These are phyloP conservation scores for Diospyros lotus DNA, from an alignment of 148 eudicot genomes.

Conservation along the genomic window DNA sequence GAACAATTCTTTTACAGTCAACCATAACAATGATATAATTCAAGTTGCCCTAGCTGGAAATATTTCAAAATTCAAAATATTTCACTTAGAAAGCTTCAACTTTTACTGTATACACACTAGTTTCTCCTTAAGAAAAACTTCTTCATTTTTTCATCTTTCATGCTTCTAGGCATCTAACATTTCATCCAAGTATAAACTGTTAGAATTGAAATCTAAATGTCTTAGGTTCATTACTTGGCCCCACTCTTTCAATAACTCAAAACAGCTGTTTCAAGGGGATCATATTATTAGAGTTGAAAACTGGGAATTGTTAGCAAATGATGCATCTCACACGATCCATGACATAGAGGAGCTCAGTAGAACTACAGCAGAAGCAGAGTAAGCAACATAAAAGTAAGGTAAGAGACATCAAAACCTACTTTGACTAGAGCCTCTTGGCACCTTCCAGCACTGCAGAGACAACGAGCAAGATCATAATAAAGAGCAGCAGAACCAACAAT, in stretches of 20 bases:
- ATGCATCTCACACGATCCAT: conserved; percentile 1
- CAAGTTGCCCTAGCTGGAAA: not conserved
- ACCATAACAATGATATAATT: not conserved
- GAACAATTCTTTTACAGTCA: not conserved
- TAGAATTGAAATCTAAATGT: not conserved
- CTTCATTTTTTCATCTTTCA: too few relatives aligned
- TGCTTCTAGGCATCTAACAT: not conserved
- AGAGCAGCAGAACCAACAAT: conserved; percentile 79
- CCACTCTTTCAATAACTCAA: not conserved
- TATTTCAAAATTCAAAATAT: not conserved
- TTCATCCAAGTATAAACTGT: not conserved
- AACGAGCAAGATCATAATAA: conserved; percentile 92
- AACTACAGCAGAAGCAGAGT: not conserved
- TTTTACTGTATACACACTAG: too few relatives aligned
- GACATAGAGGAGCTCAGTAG: not conserved
- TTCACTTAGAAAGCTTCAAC: too few relatives aligned
- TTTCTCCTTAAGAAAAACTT: too few relatives aligned
- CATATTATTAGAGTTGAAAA: not conserved
- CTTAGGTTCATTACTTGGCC: not conserved
- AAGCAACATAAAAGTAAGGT: conserved; percentile 1
- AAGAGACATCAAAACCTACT: conserved; percentile 32
- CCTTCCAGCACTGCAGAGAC: conserved; percentile 96
- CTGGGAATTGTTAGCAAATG: not conserved
- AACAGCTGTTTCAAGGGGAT: not conserved
- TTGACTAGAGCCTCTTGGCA: conserved; percentile 74